A percentile compares a stretch with the other conserved stretches of the same genome.
Evolutionary conservation across 2,329 filamentous ascomycete genomes (phyloP).

Genomic region (Aureobasidium sp.): DNA sequence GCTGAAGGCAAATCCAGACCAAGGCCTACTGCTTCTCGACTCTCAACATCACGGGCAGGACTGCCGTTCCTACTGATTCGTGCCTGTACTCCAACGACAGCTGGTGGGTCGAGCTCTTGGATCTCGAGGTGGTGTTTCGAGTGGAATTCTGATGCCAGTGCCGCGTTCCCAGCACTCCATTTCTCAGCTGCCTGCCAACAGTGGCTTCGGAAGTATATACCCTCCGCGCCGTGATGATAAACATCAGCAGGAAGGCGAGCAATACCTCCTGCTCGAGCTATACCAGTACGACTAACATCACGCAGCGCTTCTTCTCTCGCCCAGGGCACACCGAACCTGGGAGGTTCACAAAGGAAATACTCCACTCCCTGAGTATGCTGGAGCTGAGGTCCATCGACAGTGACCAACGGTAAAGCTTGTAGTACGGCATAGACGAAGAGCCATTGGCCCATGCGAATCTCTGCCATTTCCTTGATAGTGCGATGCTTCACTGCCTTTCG

Average conservation of each 20-base stretch:
- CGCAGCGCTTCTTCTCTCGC: conserved; percentile 50
- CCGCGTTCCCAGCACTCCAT: conserved; percentile 43
- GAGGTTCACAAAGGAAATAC: conserved; percentile 72
- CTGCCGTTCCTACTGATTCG: conserved; percentile 12
- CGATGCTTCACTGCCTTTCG: conserved; percentile 56
- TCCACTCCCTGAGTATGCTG: conserved; percentile 63
- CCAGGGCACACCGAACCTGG: conserved; percentile 67
- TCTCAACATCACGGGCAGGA: conserved; percentile 11
- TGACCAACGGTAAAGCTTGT: conserved; percentile 68
- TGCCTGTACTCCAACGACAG: background rate
- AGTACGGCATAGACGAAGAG: conserved; percentile 72
- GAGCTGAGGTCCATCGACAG: conserved; percentile 64
- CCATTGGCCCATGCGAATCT: conserved; percentile 70
- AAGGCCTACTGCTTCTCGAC: conserved; percentile 34
- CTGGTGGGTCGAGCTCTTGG: conserved; percentile 6
- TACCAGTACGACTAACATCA: conserved; percentile 49
- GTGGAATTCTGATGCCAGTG: conserved; percentile 21
- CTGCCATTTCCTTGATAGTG: conserved; percentile 56
- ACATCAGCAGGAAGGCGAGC: conserved; percentile 55
- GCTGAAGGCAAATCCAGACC: conserved; percentile 39
- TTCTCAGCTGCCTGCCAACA: conserved; percentile 58
- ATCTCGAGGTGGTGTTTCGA: conserved; percentile 19
- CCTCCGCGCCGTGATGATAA: conserved; percentile 58
- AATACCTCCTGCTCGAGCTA: conserved; percentile 62
- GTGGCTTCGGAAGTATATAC: conserved; percentile 58